A percentile compares a stretch with the other conserved stretches of the same genome.
Evolutionary conservation across 2,329 filamentous ascomycete species (phyloP).

Genomic region (Botryotinia narcissicola): DNA sequence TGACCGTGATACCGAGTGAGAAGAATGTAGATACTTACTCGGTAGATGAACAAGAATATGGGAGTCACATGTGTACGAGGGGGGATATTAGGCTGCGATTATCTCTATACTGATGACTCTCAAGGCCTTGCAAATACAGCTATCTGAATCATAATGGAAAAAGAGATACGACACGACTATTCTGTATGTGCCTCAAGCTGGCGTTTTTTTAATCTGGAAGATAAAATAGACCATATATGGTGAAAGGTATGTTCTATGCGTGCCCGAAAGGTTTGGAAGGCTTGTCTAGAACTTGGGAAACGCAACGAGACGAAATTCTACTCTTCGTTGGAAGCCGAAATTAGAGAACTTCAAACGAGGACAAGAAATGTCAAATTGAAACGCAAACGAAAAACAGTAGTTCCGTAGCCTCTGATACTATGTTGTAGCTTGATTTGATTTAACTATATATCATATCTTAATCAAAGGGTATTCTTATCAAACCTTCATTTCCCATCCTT

Average conservation of each 20-base stretch:
- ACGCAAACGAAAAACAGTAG: not conserved
- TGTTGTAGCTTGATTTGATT: not conserved
- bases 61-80: not conserved
- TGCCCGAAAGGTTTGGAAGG: not conserved
- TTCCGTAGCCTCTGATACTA: not conserved
- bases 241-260: not conserved
- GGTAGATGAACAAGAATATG: not conserved
- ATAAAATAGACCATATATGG: not conserved
- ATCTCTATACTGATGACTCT: not conserved
- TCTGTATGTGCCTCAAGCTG: not conserved
- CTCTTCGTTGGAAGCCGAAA: not conserved
- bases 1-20: not conserved
- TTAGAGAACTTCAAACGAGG: not conserved
- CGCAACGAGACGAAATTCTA: not conserved
- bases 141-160: not conserved
- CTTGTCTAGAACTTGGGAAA: not conserved
- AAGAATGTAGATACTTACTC: not conserved
- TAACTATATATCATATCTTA: slow-evolving; percentile 41
- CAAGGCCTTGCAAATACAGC: not conserved
- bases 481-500: slow-evolving; percentile 54
- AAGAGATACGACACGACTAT: not conserved
- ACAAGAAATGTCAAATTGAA: not conserved
- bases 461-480: slow-evolving; percentile 80
- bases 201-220: not conserved
- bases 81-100: not conserved